Evolutionary conservation across 1,139 yeast species (phyloP), one percentile per base, ranked within the genome.

Genomic region (Ogataea hybrid): DNA sequence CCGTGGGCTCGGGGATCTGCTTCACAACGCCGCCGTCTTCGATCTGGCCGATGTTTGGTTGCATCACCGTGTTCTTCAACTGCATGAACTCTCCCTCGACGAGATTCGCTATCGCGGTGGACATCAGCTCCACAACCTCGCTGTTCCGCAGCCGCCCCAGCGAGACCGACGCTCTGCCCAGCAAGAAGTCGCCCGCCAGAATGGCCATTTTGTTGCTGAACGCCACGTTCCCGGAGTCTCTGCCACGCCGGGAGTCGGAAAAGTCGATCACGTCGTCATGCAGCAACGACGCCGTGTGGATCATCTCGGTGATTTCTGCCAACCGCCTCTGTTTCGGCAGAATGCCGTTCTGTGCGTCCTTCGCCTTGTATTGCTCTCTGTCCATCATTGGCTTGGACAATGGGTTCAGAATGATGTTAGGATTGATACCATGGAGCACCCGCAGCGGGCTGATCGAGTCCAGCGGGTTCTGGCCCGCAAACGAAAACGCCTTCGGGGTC

Each of bases 51-150:
- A 68, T 61, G 40, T 73, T 60, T 25, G 74, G 74, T 43, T 70
- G 79, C 41, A 82, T 65, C 2, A 89, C 94, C 1, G 96, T 88
- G 64, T 92, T 92, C 56, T 90, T 90, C 68, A 92, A 76, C 67
- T 92, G 98, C 97, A 92, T 90, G 61, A 92, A 90, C 65, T 92
- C 98, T 36, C 98, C 98, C 67, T 94, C 98, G 1, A 92, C 98
- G 48, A 94, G 72, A 62, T 94, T 94, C 20, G 97, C 98, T 61
- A 92, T 92, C 30, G 97, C 85, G 6, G 97, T 92, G 5, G 97
- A 88, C 67, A 94, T 77, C 48, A 94, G 73, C 66, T 92, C 98
- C 50, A 89, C 90, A 38, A 92, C 98, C 68, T 92, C 97, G n/a
- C 96, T 94, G 61, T 92, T 90, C 61, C 97, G 73, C 40, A 94